A percentile compares a stretch with the other conserved stretches of the same genome.
Conservation (phyloP, 345 rosid species). For the Noccaea bulbosa region DNA sequence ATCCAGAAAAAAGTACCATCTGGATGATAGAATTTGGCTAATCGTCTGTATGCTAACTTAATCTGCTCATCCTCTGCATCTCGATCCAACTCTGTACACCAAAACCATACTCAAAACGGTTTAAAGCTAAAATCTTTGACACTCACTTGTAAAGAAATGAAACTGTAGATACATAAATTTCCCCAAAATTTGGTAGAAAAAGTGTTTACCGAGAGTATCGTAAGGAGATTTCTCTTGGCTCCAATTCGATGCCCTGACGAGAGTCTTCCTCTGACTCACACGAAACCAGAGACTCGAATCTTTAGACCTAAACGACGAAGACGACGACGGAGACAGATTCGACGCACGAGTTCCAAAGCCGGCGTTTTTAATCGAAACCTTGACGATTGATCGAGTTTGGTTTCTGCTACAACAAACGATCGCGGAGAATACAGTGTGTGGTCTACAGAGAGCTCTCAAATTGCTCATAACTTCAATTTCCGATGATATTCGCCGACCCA, state of each 20-base stretch:
- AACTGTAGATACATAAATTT: neutral
- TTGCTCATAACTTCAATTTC: slow-evolving; percentile 53
- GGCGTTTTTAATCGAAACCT: slow-evolving; percentile 61
- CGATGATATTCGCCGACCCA: slow-evolving; percentile 26
- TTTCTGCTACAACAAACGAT: slow-evolving; percentile 53
- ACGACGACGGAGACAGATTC: slow-evolving; percentile 46
- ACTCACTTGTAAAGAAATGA: neutral
- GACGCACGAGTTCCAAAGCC: slow-evolving; percentile 44
- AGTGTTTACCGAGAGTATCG: slow-evolving; percentile 77
- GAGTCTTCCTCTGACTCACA: slow-evolving; percentile 60
- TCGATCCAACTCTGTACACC: slow-evolving; percentile 70
- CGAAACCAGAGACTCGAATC: slow-evolving; percentile 59
- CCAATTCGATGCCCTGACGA: slow-evolving; percentile 73
- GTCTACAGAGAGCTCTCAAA: slow-evolving; percentile 67
- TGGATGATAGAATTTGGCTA: slow-evolving; percentile 94
- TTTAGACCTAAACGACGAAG: slow-evolving; percentile 51
- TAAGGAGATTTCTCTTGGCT: slow-evolving; percentile 74
- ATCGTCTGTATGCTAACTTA: slow-evolving; percentile 80
- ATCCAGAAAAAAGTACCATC: slow-evolving; percentile 61
- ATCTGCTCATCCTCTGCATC: slow-evolving; percentile 87
- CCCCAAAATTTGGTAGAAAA: neutral
- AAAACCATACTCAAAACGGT: neutral
- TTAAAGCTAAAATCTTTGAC: neutral
- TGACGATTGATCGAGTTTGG: slow-evolving; percentile 52
- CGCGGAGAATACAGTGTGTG: slow-evolving; percentile 63